These are phyloP conservation scores for Carex littledalei DNA, from an alignment of 176 grass and related monocot genomes.

Conservation along the genomic window DNA sequence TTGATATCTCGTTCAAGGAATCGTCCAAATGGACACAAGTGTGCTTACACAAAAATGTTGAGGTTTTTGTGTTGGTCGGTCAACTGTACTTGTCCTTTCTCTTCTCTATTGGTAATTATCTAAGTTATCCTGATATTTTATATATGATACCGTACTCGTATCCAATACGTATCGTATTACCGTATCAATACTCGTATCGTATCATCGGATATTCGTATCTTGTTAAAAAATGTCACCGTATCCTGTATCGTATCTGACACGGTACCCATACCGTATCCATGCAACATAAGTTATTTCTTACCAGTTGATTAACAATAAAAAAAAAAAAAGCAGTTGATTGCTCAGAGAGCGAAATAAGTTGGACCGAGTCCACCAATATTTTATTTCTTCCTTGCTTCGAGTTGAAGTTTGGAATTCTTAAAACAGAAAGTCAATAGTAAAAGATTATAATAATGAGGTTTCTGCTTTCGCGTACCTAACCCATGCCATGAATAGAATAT, in stretches of 20 bases:
- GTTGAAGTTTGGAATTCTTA: constrained; percentile 2
- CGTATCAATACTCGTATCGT: too few species aligned
- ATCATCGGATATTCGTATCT: too few species aligned
- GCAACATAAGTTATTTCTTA: too few species aligned
- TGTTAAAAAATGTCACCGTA: too few species aligned
- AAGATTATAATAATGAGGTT: neutral
- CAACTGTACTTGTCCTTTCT: neutral
- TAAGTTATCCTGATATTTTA: too few species aligned
- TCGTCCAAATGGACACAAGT: neutral
- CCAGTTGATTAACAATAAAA: too few species aligned
- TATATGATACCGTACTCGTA: too few species aligned
- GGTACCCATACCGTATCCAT: too few species aligned
- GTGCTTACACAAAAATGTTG: neutral
- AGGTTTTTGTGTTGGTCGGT: neutral
- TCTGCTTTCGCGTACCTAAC: neutral
- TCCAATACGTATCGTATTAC: too few species aligned
- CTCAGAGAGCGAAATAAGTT: neutral
- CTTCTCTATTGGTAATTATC: too few species aligned
- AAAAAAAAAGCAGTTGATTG: neutral
- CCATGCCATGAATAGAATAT: neutral
- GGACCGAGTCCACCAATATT: neutral
- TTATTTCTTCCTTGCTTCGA: neutral
- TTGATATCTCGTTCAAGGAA: neutral
- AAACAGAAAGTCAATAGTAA: neutral
- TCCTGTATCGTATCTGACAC: too few species aligned